Evolutionary conservation across 1,284 basidiomycete species (phyloP), one percentile per base, ranked within the genome.

Genomic region (Fistulinella cinereoalba): DNA sequence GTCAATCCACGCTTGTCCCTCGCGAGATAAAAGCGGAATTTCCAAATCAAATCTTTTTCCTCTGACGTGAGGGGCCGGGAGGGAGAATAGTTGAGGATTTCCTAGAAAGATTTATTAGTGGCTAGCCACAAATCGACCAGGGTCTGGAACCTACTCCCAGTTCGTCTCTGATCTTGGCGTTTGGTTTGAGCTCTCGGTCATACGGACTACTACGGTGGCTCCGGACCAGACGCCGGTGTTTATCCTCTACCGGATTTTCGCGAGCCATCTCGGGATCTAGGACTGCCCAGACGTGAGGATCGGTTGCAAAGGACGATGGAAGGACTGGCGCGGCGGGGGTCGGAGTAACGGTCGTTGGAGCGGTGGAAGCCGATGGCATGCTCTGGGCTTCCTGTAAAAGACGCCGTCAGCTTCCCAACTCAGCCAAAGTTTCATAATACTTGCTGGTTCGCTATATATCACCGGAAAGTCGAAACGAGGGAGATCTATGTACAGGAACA

Each of bases 401-500:
- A 37, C 34, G 3, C 18, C 23, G 11, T 61, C 29, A 56, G 43
- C 37, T 21, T 42, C 41, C 6, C 11, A 28, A 37, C 21, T 5
- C 19, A 12, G 15, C 11, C 4, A 8, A 41, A 32, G 13, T 29
- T 54, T 40, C 27, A 43, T 18, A 36, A 29, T 4, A 66, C 79
- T 49, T 56, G 86, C 90, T 10, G 86, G 80, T 70, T 97, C 96
- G 51, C 87, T 91, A 66, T 90, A 99, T 38, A 99, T 87, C n/a
- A 99, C 86, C 0, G 97, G 96, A 62, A 97, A 95, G 63, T 98
- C 96, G 61, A 97, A 99, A n/a, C 92, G 80, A 0, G 96, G 97
- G 29, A 99, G 67, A 68, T 99, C 96, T 37, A 99, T 84, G 64
- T 98, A 98, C 5, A 99, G 76, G 61, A 92, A 97, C 21, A 97